A percentile compares a stretch with the other conserved stretches of the same genome.
These are phyloP conservation scores for Voacanga thouarsii DNA, from an alignment of 257 asterid genomes.

Conservation along the genomic window DNA sequence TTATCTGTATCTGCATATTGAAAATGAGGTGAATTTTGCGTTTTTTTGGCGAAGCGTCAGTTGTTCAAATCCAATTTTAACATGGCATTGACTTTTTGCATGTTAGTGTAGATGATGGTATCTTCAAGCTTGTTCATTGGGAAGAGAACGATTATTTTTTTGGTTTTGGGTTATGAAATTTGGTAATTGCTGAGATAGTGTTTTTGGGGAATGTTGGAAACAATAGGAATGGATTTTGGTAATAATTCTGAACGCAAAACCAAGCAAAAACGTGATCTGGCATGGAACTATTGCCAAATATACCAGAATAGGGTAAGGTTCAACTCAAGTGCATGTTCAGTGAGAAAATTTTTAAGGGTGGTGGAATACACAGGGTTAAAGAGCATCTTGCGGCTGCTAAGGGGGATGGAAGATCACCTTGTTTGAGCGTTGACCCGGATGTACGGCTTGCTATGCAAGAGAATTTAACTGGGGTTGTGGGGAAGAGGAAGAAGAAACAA, in stretches of 20 bases:
- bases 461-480: constrained; percentile 68
- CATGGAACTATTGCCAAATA: constrained; percentile 96
- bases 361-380: constrained; percentile 96
- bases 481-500: constrained; percentile 71
- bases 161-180: neutral
- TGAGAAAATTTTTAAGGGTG: constrained; percentile 86
- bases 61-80: neutral
- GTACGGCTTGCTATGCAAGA: constrained; percentile 79
- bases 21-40: neutral
- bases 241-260: constrained; percentile 71
- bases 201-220: constrained; percentile 5
- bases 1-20: constrained; percentile 1
- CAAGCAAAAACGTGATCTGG: constrained; percentile 91
- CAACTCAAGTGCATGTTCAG: constrained; percentile 85
- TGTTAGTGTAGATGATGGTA: neutral
- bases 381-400: constrained; percentile 90
- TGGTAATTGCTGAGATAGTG: constrained; percentile 9
- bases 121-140: no score
- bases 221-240: constrained; percentile 39
- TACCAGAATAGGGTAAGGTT: constrained; percentile 70
- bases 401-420: constrained; percentile 85
- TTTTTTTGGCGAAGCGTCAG: neutral
- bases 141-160: no score
- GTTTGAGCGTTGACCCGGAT: constrained; percentile 70
- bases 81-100: neutral